Base-by-base conservation (phyloP, 164 flowering plant species). In the Brasenia schreberi region DNA sequence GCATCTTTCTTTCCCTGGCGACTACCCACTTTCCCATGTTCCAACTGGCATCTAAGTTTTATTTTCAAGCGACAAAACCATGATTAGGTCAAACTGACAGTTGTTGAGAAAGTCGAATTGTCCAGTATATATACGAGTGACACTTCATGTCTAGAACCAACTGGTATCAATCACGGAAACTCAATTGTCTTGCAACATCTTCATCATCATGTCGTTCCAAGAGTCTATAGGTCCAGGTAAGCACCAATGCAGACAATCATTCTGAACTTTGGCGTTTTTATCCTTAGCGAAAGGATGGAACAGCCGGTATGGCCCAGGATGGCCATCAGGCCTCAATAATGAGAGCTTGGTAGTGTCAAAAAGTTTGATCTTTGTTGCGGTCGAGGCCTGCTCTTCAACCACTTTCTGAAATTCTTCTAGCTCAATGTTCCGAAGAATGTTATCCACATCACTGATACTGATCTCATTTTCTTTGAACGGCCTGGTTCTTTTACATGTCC, bases 161-260 rank as follows among this genome's bases (percentile, higher is more conserved):
- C 62, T 18, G n/a, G 43, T 18, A 43, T 3, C 52, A 7, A 9
- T 16, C 33, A 2, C 42, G 58, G 44, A 53, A 39, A n/a, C 44
- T 65, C 65, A 56, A 52, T 16, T 59, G 23, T 61, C 65, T 52
- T 44, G 42, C 33, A 71, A 65, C 62, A 71, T 66, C 62, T 71
- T 64, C 89, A 90, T 80, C 39, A 92, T 68, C 59, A 92, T 71
- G 71, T 92, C 93, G 65, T 88, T 90, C 96, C 89, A 88, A 45
- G 81, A 69, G 65, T 92, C 96, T 5, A 92, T 85, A 1, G 98
- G 98, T 16, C 98, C 96, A 0, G 98, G 96, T 69, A 90, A 70
- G 76, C 98, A 90, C 98, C 98, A 93, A 68, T 90, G 97, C 72
- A 93, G 60, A 70, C 98, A 93, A 62, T 93, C 98, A 69, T 78